Evolutionary conservation across 2,329 filamentous ascomycete genomes (phyloP), one percentile per base, ranked within the genome.

Genomic region (Lasiodiplodia theobromae): DNA sequence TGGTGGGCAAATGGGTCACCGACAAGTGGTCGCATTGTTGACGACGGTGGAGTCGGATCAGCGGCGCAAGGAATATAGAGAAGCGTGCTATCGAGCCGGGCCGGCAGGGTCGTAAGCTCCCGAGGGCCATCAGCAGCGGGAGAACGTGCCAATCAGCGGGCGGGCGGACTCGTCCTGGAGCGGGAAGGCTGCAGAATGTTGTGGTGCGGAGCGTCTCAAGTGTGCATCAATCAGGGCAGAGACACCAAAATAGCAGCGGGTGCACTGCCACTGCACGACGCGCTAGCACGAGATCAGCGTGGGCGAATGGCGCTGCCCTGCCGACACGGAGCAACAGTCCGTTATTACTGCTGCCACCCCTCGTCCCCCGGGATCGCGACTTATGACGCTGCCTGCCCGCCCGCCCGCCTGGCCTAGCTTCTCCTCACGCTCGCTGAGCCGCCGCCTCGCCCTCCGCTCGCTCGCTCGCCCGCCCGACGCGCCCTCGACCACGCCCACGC

Each of bases 31-130:
- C 38, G 57, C 38, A 25, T 31, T 23, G 10, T 18, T 14, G 58
- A 34, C 14, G 64, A 38, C 64, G 31, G 64, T 66, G 64, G 64
- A 66, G 64, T 66, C 52, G 52, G 63, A 57, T 56, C 64, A 66
- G 64, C 64, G 44, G 40, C 40, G 58, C 18, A 25, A 18, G 40
- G 58, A 44, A 63, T 49, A 34, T 63, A 37, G 18, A 25, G 25
- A n/a, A 18, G 14, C 18, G 6, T 44, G 16, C 25, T 23, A 34
- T 60, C 11, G 40, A 23, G 58, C 21, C 40, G 58, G 40, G 58
- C 58, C 40, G 58, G 58, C 25, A 18, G n/a, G 21, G n/a, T n/a
- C 40, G 25, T 25, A 47, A 44, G 40, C 58, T 63, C 40, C 40
- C 38, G 40, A 21, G 57, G 14, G 57, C 57, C 14, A 25, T 12